phyloP scores from a whole-genome alignment of 192 early-diverging fungal species.

The Backusella parvicylindrica region DNA sequence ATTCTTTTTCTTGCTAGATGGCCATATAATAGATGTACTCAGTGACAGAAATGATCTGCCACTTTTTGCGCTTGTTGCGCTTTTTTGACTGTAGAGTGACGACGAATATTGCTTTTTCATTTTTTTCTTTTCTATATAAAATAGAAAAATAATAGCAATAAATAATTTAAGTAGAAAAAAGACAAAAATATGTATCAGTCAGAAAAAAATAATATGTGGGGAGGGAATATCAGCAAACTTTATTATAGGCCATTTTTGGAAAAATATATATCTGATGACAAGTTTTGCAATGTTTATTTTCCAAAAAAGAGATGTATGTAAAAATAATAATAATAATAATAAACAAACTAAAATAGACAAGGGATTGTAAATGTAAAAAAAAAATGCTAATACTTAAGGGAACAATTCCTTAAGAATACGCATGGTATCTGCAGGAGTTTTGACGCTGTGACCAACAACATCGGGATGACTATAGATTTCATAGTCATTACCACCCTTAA shows the following conservation, averaged over 20 bases:
- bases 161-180: neutral
- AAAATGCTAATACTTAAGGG: constrained; percentile 22
- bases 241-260: neutral
- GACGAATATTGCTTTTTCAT: constrained; percentile 23
- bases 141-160: neutral
- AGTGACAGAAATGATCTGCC: constrained; percentile 27
- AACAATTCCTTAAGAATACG: constrained; percentile 80
- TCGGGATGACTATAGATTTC: constrained; percentile 86
- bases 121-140: neutral
- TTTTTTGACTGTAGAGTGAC: constrained; percentile 32
- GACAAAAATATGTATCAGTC: neutral
- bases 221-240: neutral
- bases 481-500: constrained; percentile 96
- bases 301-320: neutral
- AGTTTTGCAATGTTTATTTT: neutral
- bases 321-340: neutral
- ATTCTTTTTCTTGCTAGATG: neutral
- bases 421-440: constrained; percentile 79
- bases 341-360: neutral
- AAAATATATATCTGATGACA: neutral
- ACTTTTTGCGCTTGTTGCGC: constrained; percentile 29
- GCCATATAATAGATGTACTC: neutral
- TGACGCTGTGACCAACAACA: constrained; percentile 86
- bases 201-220: neutral
- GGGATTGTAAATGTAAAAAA: neutral